Evolutionary conservation across 768 basidiomycete genomes (phyloP), one percentile per base, ranked within the genome.

Genomic region (Pleurotus tuoliensis): DNA sequence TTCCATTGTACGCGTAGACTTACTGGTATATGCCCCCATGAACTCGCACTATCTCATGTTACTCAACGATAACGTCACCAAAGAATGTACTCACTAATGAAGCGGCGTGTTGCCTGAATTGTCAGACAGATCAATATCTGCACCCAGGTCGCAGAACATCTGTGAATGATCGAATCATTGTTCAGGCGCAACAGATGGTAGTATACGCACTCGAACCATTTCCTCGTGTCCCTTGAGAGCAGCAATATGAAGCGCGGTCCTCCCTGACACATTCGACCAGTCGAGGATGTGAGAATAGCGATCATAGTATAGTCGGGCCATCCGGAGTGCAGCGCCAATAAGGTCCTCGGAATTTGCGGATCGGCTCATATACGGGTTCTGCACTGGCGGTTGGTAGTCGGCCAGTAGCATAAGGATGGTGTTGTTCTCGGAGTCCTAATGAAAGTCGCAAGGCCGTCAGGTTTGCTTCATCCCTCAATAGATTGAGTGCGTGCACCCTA

Each of bases 371-470:
- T 82, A 83, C 20, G 80, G 70, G 47, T 76, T 74, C 12, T 67
- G 62, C n/a, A 71, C 64, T 8, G 75, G 69, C 5, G 88, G 83
- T 52, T 82, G 87, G 43, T 88, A 77, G 62, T 93, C 92, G 22
- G 94, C 93, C n/a, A 98, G 82, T 9, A 96, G 79, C 77, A 94
- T 93, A 47, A 97, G 84, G 46, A 97, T 88, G 0, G 94, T 97
- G 67, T 94, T 94, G 64, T 90, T 90, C 66, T 96, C 94, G 5
- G 83, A 82, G 68, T 98, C 95, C 95, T 97, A 64, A 16, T 48
- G 25, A 24, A 53, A 16, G 39, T 18, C 4, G 25, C 48, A 53
- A 16, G 39, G 39, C 13, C 20, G 41, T 41, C 8, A 40, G 61
- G 47, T 22, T 43, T 49, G 50, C 51, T 57, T 37, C 46, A 18